These are phyloP conservation scores for Phallus indusiatus DNA, from an alignment of 768 basidiomycete genomes.

Conservation along the genomic window DNA sequence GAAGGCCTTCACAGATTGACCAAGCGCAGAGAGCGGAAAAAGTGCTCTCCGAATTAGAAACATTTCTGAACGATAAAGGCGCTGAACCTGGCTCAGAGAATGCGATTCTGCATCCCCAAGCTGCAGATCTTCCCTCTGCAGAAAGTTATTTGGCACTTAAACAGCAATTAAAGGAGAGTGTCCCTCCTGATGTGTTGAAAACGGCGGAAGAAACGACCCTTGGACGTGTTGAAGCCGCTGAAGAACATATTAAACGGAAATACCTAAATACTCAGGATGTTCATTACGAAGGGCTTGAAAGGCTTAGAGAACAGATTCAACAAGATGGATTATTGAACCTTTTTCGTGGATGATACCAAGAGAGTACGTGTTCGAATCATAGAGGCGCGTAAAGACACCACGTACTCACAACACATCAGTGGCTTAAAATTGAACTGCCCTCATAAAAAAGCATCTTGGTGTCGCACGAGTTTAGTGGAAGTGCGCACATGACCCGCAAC, in stretches of 20 bases:
- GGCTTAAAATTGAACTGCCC: too few relatives aligned
- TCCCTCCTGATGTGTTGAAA: background rate
- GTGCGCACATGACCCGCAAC: too few relatives aligned
- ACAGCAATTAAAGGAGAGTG: background rate
- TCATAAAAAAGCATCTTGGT: too few relatives aligned
- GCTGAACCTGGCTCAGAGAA: background rate
- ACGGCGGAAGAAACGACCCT: slow-evolving; percentile 1
- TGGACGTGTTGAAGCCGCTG: background rate
- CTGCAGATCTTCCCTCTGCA: background rate
- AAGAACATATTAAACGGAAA: background rate
- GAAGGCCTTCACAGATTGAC: slow-evolving; percentile 3
- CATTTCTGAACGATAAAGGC: background rate
- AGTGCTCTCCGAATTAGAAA: background rate
- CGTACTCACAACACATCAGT: too few relatives aligned
- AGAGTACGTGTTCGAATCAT: too few relatives aligned
- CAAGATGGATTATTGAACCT: background rate
- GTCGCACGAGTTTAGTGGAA: too few relatives aligned
- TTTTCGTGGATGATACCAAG: background rate
- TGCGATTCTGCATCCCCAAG: background rate
- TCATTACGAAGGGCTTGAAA: slow-evolving; percentile 3
- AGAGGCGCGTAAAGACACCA: too few relatives aligned
- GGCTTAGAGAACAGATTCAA: background rate
- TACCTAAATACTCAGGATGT: background rate
- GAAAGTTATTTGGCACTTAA: slow-evolving; percentile 2
- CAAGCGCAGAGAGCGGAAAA: slow-evolving; percentile 1